A percentile compares a stretch with the other conserved stretches of the same genome.
These are phyloP conservation scores for Globisporangium cylindrosporum DNA, from an alignment of 352 stramenopile species.

Conservation along the genomic window DNA sequence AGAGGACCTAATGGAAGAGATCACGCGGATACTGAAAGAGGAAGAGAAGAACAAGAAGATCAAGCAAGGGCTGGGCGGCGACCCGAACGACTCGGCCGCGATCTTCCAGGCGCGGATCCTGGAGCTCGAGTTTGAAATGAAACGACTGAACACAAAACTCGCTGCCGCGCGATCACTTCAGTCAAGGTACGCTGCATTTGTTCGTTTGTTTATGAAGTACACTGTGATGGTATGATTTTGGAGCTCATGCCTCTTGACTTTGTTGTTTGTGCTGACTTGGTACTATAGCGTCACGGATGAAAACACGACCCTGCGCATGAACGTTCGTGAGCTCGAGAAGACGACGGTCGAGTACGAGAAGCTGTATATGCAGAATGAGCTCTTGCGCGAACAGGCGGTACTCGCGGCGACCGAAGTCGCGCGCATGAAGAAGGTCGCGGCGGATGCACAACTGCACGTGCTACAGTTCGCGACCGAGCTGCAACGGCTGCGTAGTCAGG, in stretches of 20 bases:
- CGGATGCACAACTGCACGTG: slow-evolving; percentile 28
- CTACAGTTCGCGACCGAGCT: slow-evolving; percentile 37
- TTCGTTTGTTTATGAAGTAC: neutral
- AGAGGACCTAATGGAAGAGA: slow-evolving; percentile 50
- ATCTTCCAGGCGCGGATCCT: slow-evolving; percentile 57
- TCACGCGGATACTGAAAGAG: slow-evolving; percentile 52
- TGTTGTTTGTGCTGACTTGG: neutral
- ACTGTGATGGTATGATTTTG: neutral
- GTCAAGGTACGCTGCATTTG: slow-evolving; percentile 18
- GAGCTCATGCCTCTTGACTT: neutral
- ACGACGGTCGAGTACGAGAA: slow-evolving; percentile 47
- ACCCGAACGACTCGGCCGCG: slow-evolving; percentile 26
- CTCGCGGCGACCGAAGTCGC: slow-evolving; percentile 36
- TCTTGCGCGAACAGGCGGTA: slow-evolving; percentile 55
- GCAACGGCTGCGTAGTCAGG: slow-evolving; percentile 34
- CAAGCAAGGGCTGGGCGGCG: slow-evolving; percentile 17
- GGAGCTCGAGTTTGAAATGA: slow-evolving; percentile 71
- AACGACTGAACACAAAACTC: slow-evolving; percentile 64
- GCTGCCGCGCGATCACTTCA: slow-evolving; percentile 50
- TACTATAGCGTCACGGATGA: slow-evolving; percentile 49
- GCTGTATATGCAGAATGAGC: slow-evolving; percentile 56
- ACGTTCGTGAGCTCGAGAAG: slow-evolving; percentile 47
- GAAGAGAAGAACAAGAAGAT: slow-evolving; percentile 38
- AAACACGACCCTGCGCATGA: slow-evolving; percentile 52
- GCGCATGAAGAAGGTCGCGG: slow-evolving; percentile 40